Percentiles rank a stretch among this genome's conserved stretches.
Evolutionary conservation across 2,329 filamentous ascomycete genomes (phyloP).

Genomic region (Fusarium ambrosium): DNA sequence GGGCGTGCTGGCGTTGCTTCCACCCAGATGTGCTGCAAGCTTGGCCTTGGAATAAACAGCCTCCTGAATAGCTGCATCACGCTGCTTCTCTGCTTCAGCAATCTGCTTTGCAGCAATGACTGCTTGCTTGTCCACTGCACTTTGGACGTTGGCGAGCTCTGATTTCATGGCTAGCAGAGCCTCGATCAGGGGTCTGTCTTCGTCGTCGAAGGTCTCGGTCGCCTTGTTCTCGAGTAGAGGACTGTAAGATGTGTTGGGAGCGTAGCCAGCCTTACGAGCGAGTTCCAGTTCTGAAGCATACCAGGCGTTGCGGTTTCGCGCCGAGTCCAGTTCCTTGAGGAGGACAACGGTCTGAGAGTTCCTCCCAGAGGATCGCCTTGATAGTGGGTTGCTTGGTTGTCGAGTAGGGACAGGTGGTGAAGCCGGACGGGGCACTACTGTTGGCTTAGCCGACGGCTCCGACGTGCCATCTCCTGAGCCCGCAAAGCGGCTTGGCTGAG

Average conservation of each 20-base stretch:
- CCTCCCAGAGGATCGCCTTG: conserved; percentile 70
- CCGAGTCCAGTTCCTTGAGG: conserved; percentile 86
- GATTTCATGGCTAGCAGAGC: conserved; percentile 91
- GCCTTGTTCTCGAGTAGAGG: conserved; percentile 82
- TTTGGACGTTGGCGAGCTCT: conserved; percentile 91
- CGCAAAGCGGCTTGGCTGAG: conserved; percentile 63
- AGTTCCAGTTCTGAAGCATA: conserved; percentile 95
- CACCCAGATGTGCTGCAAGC: conserved; percentile 80
- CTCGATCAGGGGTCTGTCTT: conserved; percentile 92
- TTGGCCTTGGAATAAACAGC: conserved; percentile 96
- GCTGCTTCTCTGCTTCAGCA: conserved; percentile 93
- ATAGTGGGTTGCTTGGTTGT: conserved; percentile 70
- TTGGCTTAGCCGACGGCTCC: conserved; percentile 63
- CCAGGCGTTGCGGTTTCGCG: conserved; percentile 93
- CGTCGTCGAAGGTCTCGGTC: conserved; percentile 87
- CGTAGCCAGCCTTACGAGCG: conserved; percentile 90
- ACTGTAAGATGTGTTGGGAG: conserved; percentile 76
- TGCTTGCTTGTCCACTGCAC: conserved; percentile 89
- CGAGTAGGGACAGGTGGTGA: conserved; percentile 72
- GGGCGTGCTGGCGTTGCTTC: conserved; percentile 73
- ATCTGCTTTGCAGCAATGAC: conserved; percentile 88
- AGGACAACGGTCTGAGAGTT: conserved; percentile 79
- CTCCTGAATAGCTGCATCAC: conserved; percentile 94
- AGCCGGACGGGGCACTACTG: conserved; percentile 58
- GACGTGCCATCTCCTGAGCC: conserved; percentile 77